A percentile compares a stretch with the other conserved stretches of the same genome.
phyloP scores from a whole-genome alignment of 371 early-diverging fungal genomes.

The Mucor mucedo region DNA sequence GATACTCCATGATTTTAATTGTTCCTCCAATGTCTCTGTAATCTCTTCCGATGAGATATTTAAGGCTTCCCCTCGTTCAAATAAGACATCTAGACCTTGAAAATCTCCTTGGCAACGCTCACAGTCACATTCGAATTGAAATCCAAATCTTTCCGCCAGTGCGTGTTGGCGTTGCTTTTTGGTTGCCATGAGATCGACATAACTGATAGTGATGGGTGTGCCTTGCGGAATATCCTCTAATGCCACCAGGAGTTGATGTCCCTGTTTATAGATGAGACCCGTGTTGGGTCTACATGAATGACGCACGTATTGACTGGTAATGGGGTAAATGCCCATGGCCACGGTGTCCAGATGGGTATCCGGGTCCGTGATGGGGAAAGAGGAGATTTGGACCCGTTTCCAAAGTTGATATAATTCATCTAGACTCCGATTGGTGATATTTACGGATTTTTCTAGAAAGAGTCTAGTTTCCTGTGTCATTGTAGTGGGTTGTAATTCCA shows the following conservation, averaged over 20 bases:
- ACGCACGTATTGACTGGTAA: constrained; percentile 72
- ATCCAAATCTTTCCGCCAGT: constrained; percentile 49
- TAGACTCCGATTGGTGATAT: neutral
- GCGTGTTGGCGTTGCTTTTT: constrained; percentile 54
- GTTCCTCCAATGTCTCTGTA: constrained; percentile 3
- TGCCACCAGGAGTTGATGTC: constrained; percentile 56
- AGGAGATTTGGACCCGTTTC: constrained; percentile 28
- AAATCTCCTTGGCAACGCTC: constrained; percentile 28
- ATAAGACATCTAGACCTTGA: constrained; percentile 7
- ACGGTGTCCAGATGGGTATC: constrained; percentile 66
- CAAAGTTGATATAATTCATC: constrained; percentile 11
- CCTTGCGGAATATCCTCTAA: constrained; percentile 65
- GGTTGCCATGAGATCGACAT: constrained; percentile 69
- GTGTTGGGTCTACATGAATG: constrained; percentile 86
- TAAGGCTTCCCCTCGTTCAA: constrained; percentile 5
- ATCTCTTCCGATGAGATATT: constrained; percentile 9
- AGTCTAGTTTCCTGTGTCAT: neutral
- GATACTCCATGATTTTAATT: constrained; percentile 38
- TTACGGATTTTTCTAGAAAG: neutral
- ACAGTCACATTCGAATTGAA: constrained; percentile 31
- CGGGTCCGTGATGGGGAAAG: constrained; percentile 19
- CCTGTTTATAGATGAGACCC: constrained; percentile 57
- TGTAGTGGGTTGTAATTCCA: neutral
- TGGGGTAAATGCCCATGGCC: constrained; percentile 75
- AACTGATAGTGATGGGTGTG: constrained; percentile 75